These are phyloP conservation scores for Lepidium campestre DNA, from an alignment of 441 rosid genomes.

Conservation along the genomic window DNA sequence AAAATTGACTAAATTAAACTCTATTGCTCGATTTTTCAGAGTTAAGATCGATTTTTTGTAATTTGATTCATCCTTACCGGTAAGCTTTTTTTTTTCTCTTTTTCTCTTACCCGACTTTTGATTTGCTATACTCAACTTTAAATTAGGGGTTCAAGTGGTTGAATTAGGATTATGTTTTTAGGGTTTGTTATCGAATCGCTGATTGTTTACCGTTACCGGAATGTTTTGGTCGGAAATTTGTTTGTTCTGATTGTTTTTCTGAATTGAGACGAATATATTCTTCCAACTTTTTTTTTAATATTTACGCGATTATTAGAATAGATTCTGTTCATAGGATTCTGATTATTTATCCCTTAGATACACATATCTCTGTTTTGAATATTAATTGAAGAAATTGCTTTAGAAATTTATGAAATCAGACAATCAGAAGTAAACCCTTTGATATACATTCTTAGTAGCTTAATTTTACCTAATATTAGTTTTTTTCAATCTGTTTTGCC, in stretches of 20 bases:
- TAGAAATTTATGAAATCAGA: not conserved
- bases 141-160: conserved; percentile 7
- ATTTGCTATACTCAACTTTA: too few relatives aligned
- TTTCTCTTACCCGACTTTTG: too few relatives aligned
- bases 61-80: too few relatives aligned
- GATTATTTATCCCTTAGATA: not conserved
- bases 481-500: not conserved
- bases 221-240: not conserved
- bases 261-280: conserved; percentile 2
- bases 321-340: not conserved
- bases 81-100: too few relatives aligned
- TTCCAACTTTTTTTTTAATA: not conserved
- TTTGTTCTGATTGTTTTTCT: not conserved
- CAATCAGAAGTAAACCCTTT: not conserved
- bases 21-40: not conserved
- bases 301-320: not conserved
- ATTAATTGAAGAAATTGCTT: not conserved
- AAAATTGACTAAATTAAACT: not conserved
- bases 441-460: too few relatives aligned
- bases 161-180: not conserved
- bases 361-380: not conserved
- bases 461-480: too few relatives aligned
- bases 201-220: not conserved
- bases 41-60: too few relatives aligned
- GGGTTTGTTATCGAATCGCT: not conserved